Base-by-base conservation (phyloP, 2,329 filamentous ascomycete species). In the Colletotrichum tamarilloi region DNA sequence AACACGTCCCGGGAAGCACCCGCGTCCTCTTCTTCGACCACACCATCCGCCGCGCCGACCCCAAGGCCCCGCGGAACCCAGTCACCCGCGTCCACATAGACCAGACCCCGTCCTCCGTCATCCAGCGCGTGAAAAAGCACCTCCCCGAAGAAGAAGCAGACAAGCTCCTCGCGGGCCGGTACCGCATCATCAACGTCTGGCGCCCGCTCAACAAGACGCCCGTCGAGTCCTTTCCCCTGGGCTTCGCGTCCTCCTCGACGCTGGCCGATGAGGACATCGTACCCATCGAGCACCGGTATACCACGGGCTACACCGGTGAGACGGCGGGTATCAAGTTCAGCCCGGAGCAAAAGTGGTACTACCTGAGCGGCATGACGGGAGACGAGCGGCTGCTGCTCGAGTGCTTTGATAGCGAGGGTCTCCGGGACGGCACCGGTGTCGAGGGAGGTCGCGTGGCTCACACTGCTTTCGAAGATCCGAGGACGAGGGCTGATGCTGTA, bases 141-240 rank as follows among this genome's bases (percentile, higher is more conserved):
- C 85, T 94, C 67, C 83, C 89, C 1, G 83, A 81, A 0, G 88
- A 88, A 11, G 88, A 88, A 11, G 93, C 94, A 0, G 91, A 92
- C 4, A 79, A 82, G 68, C 85, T 96, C 0, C 88, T 96, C 1
- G 80, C 87, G 72, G 90, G 88, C 3, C 91, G 95, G 2, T 95
- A 94, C 82, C 90, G 95, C 73, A 94, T 98, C 78, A 90, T 98
- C 81, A 98, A 97, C 77, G 92, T 98, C 60, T 98, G 95, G 95
- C 88, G 93, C 0, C 91, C 92, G 19, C 83, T 90, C 9, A 89
- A 88, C 81, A 81, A 82, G 76, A 84, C 85, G 46, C 90, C 92
- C 2, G 87, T 94, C 7, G 90, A 91, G 70, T 88, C 93, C 57
- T 90, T 87, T 76, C 93, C 93, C 1, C 85, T 95, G 1, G 92